Base-by-base conservation (phyloP, 2,329 filamentous ascomycete genomes). In the Penicillium sp. region DNA sequence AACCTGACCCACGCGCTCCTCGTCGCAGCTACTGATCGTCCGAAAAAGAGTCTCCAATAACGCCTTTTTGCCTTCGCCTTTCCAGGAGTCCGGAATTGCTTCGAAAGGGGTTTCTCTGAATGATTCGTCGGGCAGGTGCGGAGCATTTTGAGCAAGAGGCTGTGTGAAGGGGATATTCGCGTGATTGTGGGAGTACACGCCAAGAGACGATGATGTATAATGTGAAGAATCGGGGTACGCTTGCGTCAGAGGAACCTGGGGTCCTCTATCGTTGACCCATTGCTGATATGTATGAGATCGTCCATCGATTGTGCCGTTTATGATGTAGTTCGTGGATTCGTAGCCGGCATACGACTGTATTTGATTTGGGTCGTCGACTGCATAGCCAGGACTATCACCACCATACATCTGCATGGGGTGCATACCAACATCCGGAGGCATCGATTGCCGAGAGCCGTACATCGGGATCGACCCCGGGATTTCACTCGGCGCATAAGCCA, bases 11-110 rank as follows among this genome's bases (percentile, higher is more conserved):
- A 68, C 54, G 21, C 46, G 52, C n/a, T 53, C 26, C 18, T 67
- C 65, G 42, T 67, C 62, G 41, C 65, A 68, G 45, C 57, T 62
- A 34, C 58, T 51, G 13, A 68, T 66, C 4, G 64, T 67, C 41
- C 64, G 52, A 38, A 67, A 58, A 21, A 68, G 49, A 1, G 59
- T 61, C 48, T 67, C 53, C 15, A 68, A 50, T 1, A 67, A 51
- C 15, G 55, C 51, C 18, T 61, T 49, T 52, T 66, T 67, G 16
- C 60, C 65, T 18, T 59, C 47, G 1, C 49, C 58, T 28, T 57
- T 63, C 65, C 65, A 67, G 8, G 60, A 65, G 24, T 44, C 46
- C 6, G 61, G 50, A 18, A 60, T 51, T 4, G 58, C 49, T 15
- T 57, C 12, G 29, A 45, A 29, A 4, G 42, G 42, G 7, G 12